These are phyloP conservation scores for Hemisphaericaspora xylofermentans DNA, from an alignment of 1,139 yeast species.

Conservation along the genomic window DNA sequence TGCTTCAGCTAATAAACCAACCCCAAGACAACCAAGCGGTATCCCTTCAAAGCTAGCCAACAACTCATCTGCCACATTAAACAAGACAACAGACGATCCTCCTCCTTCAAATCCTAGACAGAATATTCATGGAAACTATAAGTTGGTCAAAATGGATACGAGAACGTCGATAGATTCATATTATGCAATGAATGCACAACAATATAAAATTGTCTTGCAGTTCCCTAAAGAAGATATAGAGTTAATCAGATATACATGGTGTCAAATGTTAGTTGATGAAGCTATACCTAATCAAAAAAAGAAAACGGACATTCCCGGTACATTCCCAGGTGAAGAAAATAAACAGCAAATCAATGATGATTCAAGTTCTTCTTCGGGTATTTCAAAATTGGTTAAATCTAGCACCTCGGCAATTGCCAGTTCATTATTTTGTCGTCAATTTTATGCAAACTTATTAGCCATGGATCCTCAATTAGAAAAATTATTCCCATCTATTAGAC, in stretches of 20 bases:
- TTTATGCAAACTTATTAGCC: slow-evolving; percentile 56
- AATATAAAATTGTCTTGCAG: slow-evolving; percentile 28
- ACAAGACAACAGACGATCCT: neutral
- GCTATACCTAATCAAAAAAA: slow-evolving; percentile 17
- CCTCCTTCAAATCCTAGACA: neutral
- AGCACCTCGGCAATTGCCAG: slow-evolving; percentile 34
- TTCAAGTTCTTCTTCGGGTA: slow-evolving; percentile 2
- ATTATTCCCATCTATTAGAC: slow-evolving; percentile 63
- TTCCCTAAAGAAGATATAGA: slow-evolving; percentile 38
- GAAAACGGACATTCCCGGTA: slow-evolving; percentile 1
- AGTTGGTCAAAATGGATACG: slow-evolving; percentile 46
- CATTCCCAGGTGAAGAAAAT: slow-evolving; percentile 2
- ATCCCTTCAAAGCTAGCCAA: neutral
- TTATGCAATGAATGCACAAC: slow-evolving; percentile 10
- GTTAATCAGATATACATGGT: slow-evolving; percentile 44
- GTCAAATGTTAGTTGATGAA: slow-evolving; percentile 44
- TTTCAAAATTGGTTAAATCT: slow-evolving; percentile 3
- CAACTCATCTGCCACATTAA: neutral
- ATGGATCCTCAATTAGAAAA: slow-evolving; percentile 55
- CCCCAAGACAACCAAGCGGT: neutral
- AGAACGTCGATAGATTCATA: slow-evolving; percentile 43
- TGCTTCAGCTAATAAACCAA: neutral
- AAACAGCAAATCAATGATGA: slow-evolving; percentile 2
- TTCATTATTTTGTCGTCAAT: slow-evolving; percentile 58
- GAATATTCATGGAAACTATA: slow-evolving; percentile 19